phyloP scores from a whole-genome alignment of 768 basidiomycete genomes.

The Mycena crocata region DNA sequence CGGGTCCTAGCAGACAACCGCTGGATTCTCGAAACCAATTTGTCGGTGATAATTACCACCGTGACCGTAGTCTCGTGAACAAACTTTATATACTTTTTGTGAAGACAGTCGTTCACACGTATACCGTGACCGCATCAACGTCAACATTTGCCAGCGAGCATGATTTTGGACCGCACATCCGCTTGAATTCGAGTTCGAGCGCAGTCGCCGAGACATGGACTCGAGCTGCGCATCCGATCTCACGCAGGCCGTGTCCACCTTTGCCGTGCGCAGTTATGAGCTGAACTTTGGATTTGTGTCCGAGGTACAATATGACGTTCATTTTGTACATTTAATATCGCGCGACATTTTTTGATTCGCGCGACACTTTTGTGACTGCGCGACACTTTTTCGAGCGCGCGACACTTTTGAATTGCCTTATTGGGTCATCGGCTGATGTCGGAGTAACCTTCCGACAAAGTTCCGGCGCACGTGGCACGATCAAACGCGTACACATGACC shows the following conservation, averaged over 20 bases:
- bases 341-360: too few relatives aligned
- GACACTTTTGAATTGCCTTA: neutral
- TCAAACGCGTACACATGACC: too few relatives aligned
- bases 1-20: too few relatives aligned
- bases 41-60: neutral
- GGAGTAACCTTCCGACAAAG: too few relatives aligned
- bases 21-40: too few relatives aligned
- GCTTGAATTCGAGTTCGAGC: neutral
- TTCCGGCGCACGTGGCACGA: too few relatives aligned
- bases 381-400: neutral
- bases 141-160: conserved; percentile 1
- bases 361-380: too few relatives aligned
- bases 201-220: neutral
- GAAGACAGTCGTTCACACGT: neutral
- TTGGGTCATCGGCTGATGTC: too few relatives aligned
- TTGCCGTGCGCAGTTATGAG: neutral
- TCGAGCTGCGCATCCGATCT: conserved; percentile 4
- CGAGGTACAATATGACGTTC: too few relatives aligned
- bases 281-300: neutral
- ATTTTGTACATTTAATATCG: too few relatives aligned
- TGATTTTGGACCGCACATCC: neutral
- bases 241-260: conserved; percentile 10
- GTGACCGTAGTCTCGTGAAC: neutral
- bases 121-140: neutral
- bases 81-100: too few relatives aligned